Evolutionary conservation across 257 asterid genomes (phyloP), one percentile per base, ranked within the genome.

Genomic region (Jacaranda mimosifolia): DNA sequence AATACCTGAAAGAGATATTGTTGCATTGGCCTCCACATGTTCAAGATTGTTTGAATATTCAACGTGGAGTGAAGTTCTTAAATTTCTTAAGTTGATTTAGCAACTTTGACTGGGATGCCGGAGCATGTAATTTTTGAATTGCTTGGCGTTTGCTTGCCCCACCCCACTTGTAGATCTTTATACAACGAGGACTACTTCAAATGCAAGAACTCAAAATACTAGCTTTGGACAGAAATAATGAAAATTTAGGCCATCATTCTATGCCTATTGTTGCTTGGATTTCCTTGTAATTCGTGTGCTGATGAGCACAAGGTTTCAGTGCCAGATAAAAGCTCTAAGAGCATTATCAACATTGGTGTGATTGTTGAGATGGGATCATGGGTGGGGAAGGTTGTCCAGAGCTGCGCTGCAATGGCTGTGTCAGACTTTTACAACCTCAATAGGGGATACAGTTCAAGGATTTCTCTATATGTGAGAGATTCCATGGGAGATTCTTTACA

Each of bases 401-500:
- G 70, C 70, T 77, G 78, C 74, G 43, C 64, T 69, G 36, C 6
- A 10, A 80, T 81, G 81, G 83, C 87, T 9, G 11, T 72, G 39
- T 52, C 65, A 17, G 88, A 84, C 51, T 75, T 81, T 56, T 66
- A 75, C 62, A 38, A 26, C 7, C 66, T 68, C 4, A 55, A 79
- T 51, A 63, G 9, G 17, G 52, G 55, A n/a, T 73, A 63, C 65
- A 75, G n/a, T 38, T 63, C 79, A 5, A 75, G 72, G 58, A 75
- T 75, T 66, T 52, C 9, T 72, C 73, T 79, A 72, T 78, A 80
- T 42, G 38, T 63, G 1, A 67, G 79, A 53, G 77, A 83, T 67
- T 75, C 84, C 21, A 49, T 21, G 36, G 84, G 82, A 35, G 82
- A 76, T 67, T 68, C 86, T n/a, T 57, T 83, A 53, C 72, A 36